A percentile compares a stretch with the other conserved stretches of the same genome.
Evolutionary conservation across 2,329 filamentous ascomycete genomes (phyloP).

Genomic region (Sclerotinia glacialis): DNA sequence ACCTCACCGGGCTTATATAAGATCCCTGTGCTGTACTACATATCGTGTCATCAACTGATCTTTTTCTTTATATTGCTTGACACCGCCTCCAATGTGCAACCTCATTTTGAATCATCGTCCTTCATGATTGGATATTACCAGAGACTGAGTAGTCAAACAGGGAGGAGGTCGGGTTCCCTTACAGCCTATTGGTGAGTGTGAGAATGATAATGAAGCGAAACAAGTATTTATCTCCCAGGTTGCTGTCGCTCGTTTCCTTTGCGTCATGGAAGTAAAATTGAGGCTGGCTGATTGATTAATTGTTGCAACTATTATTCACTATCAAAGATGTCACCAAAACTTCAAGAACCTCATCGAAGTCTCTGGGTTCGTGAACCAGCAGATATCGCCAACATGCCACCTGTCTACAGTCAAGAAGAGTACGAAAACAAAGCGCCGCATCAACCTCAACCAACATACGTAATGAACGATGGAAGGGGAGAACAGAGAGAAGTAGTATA

Average conservation of each 20-base stretch:
- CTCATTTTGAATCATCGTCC: slow-evolving; percentile 2
- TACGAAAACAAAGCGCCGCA: background rate
- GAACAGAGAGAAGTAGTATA: slow-evolving; percentile 4
- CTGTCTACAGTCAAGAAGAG: slow-evolving; percentile 14
- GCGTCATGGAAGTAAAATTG: too few species aligned
- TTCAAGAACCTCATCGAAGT: slow-evolving; percentile 11
- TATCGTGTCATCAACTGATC: background rate
- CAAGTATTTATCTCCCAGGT: slow-evolving; percentile 3
- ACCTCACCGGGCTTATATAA: slow-evolving; percentile 11
- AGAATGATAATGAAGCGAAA: background rate
- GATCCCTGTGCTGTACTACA: background rate
- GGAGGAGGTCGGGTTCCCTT: background rate
- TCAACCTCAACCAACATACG: background rate
- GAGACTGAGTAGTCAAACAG: slow-evolving; percentile 14
- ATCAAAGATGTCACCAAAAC: slow-evolving; percentile 7
- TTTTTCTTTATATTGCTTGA: slow-evolving; percentile 12
- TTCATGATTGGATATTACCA: slow-evolving; percentile 12
- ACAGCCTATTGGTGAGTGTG: slow-evolving; percentile 4
- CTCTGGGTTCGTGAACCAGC: slow-evolving; percentile 15
- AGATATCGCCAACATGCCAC: slow-evolving; percentile 18
- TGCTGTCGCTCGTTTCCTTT: background rate
- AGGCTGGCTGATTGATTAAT: background rate
- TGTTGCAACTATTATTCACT: background rate
- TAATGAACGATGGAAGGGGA: background rate
- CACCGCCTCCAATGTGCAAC: slow-evolving; percentile 9